Evolutionary conservation across 768 basidiomycete genomes (phyloP).

Genomic region (Chalciporus chontae): DNA sequence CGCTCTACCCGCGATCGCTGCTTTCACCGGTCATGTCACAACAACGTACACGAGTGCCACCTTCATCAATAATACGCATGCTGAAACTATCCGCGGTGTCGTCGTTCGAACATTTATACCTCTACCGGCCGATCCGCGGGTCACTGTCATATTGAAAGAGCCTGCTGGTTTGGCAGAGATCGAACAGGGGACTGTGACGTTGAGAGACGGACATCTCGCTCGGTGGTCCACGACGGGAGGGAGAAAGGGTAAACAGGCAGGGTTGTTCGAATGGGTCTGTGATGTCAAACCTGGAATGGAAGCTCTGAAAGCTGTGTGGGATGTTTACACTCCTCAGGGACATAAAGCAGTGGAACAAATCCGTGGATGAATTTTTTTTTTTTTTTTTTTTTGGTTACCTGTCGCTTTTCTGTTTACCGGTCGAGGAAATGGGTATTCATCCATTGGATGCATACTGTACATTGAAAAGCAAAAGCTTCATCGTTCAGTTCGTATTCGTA

Average conservation of each 20-base stretch:
- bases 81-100: conserved; percentile 5
- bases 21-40: conserved; percentile 6
- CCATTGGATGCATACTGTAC: not conserved
- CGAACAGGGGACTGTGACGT: conserved; percentile 8
- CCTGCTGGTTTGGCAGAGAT: conserved; percentile 23
- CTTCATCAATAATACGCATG: conserved; percentile 15
- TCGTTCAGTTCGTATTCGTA: not conserved
- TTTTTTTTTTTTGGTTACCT: too few relatives aligned
- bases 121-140: conserved; percentile 23
- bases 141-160: conserved; percentile 27
- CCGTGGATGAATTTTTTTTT: not conserved
- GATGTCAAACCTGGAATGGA: conserved; percentile 21
- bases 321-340: conserved; percentile 24
- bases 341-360: conserved; percentile 14
- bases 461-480: not conserved
- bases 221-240: conserved; percentile 20
- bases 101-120: conserved; percentile 28
- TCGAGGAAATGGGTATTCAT: not conserved
- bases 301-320: conserved; percentile 27
- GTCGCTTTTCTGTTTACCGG: too few relatives aligned
- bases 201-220: conserved; percentile 12
- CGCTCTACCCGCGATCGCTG: conserved; percentile 5
- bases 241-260: conserved; percentile 18
- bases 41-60: conserved; percentile 19
- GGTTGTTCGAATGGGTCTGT: conserved; percentile 31